Evolutionary conservation across 768 basidiomycete genomes (phyloP), one percentile per base, ranked within the genome.

Genomic region (Phaeolepiota aurea): DNA sequence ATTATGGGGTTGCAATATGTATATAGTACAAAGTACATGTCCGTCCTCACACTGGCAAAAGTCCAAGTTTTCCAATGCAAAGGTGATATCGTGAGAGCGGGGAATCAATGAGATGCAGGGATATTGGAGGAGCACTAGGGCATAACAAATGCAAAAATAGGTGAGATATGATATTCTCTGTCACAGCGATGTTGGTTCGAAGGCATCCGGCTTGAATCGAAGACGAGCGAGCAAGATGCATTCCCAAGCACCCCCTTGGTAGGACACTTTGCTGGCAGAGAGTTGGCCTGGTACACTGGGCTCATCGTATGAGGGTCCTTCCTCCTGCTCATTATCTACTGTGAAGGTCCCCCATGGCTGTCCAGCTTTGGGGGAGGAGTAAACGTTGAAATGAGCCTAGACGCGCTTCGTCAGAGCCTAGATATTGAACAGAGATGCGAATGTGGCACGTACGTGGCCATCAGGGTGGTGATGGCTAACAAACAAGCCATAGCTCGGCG

Each of bases 311-410:
- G 56, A 60, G 0, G 74, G 75, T 3, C 77, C 77, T 11, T 59
- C 57, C 25, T 65, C 67, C 3, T 57, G 57, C 7, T 64, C 52
- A 5, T 65, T 69, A 54, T 81, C 72, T 37, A 74, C 72, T 2
- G 77, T 75, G 55, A 86, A 87, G 12, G 69, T 69, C 4, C 87
- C 87, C 87, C 87, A 91, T 1, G 77, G 72, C 32, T 77, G 70
- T 3, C 79, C 77, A 20, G 53, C 51, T 42, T 59, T 67, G 2
- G 72, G 61, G 1, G 69, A 59, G 2, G 73, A 61, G 52, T 76
- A 80, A 10, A 86, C 79, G 43, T 84, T 82, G 63, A 89, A 88
- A 53, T 81, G 76, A 3, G 68, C 74, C 69, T 82, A 50, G 15
- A 31, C 2, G 37, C 18, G 41, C 34, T 18, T 1, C 23, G 30